Conservation (phyloP, 225 moss, liverwort and hornwort species). For the Marchantia paleacea region DNA sequence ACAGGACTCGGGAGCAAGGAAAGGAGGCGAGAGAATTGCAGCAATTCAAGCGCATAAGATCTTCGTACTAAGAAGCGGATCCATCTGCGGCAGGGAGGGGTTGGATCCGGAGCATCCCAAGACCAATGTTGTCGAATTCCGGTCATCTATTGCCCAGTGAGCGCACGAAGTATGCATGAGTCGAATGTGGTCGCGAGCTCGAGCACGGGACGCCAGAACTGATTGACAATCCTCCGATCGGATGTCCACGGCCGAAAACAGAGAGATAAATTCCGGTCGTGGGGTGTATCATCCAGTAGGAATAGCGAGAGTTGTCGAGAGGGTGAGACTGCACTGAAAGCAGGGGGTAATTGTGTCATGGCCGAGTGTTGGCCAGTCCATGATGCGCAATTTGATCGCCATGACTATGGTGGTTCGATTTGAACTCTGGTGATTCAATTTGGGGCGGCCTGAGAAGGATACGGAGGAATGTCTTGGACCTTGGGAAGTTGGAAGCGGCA, state of each 20-base stretch:
- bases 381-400: constrained; percentile 8
- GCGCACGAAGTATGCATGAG: not conserved
- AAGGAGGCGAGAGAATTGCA: not conserved
- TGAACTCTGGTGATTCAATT: constrained; percentile 2
- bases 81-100: constrained; percentile 6
- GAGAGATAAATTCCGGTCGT: not conserved
- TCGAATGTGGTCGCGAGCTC: not conserved
- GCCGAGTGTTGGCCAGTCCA: not conserved
- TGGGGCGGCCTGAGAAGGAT: constrained; percentile 1
- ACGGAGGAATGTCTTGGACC: constrained; percentile 78
- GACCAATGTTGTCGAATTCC: not conserved
- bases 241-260: not conserved
- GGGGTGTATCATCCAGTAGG: not conserved
- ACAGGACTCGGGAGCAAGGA: not conserved
- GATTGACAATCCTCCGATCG: constrained; percentile 1
- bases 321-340: not conserved
- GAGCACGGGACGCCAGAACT: not conserved
- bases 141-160: not conserved
- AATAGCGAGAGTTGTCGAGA: not conserved
- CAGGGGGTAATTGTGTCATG: not conserved
- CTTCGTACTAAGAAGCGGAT: not conserved
- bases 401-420: not conserved
- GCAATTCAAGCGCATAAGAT: not conserved
- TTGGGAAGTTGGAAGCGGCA: constrained; percentile 93
- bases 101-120: not conserved